Evolutionary conservation across 2,329 filamentous ascomycete species (phyloP).

Genomic region (Talaromyces marneffei): DNA sequence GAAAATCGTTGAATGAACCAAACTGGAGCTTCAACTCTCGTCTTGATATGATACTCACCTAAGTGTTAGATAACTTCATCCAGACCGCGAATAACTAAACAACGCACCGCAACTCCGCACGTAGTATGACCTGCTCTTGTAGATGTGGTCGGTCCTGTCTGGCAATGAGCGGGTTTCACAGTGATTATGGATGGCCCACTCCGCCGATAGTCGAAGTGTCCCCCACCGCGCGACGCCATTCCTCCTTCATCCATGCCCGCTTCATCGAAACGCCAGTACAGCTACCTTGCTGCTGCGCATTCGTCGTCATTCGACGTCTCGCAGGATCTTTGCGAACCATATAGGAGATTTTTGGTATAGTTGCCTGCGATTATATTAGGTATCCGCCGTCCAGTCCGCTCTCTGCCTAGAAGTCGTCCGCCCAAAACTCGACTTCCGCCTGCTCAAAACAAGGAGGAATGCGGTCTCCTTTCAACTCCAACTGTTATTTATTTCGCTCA

Average conservation of each 20-base stretch:
- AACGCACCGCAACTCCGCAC: background rate
- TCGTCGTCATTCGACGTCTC: conserved; percentile 13
- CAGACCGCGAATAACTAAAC: background rate
- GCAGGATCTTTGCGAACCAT: background rate
- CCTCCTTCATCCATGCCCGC: conserved; percentile 13
- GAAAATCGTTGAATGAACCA: background rate
- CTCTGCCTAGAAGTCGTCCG: conserved; percentile 14
- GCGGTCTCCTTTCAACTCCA: conserved; percentile 27
- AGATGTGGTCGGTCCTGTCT: background rate
- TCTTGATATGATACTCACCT: background rate
- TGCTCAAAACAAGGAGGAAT: conserved; percentile 29
- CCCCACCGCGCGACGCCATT: conserved; percentile 12
- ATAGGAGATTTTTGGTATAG: background rate
- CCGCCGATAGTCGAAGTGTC: conserved; percentile 11
- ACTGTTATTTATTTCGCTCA: conserved; percentile 25
- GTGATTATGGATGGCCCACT: conserved; percentile 9
- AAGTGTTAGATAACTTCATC: background rate
- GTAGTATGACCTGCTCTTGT: background rate
- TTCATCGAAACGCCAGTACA: conserved; percentile 8
- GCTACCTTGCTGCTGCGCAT: conserved; percentile 13
- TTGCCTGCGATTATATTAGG: conserved; percentile 2
- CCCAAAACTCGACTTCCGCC: conserved; percentile 15
- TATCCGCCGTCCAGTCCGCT: background rate
- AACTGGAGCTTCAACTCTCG: background rate
- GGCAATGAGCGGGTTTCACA: background rate